Percentiles rank a stretch among this genome's conserved stretches.
Evolutionary conservation across 306 rosid species (phyloP).

Genomic region (Castanea crenata): DNA sequence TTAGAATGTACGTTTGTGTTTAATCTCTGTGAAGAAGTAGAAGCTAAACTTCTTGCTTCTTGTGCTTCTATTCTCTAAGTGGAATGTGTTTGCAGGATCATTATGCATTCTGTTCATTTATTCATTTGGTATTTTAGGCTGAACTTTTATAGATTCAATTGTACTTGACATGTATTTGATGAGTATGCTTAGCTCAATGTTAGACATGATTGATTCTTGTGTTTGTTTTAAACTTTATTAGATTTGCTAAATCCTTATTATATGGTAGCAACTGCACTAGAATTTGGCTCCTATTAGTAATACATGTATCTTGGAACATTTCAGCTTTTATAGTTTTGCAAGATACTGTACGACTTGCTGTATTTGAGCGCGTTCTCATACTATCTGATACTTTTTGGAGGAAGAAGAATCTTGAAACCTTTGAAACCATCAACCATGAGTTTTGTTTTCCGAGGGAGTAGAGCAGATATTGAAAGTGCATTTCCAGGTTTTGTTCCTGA

Average conservation of each 20-base stretch:
- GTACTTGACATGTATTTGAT: not conserved
- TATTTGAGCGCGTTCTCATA: not conserved
- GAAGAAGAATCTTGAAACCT: not conserved
- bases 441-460: conserved; percentile 63
- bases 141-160: not conserved
- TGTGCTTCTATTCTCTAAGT: not conserved
- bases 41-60: not conserved
- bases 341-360: not conserved
- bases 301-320: not conserved
- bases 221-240: not conserved
- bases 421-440: conserved; percentile 36
- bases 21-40: not conserved
- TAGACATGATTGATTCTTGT: not conserved
- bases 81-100: not conserved
- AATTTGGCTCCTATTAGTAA: not conserved
- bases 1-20: not conserved
- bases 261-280: not conserved
- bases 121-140: not conserved
- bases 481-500: conserved; percentile 54
- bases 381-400: not conserved
- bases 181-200: not conserved
- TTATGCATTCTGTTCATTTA: not conserved
- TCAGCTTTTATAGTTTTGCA: not conserved
- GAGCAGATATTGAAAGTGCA: conserved; percentile 76
- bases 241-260: not conserved